Conservation (phyloP, 768 basidiomycete genomes). For the Termitomyces sp. region DNA sequence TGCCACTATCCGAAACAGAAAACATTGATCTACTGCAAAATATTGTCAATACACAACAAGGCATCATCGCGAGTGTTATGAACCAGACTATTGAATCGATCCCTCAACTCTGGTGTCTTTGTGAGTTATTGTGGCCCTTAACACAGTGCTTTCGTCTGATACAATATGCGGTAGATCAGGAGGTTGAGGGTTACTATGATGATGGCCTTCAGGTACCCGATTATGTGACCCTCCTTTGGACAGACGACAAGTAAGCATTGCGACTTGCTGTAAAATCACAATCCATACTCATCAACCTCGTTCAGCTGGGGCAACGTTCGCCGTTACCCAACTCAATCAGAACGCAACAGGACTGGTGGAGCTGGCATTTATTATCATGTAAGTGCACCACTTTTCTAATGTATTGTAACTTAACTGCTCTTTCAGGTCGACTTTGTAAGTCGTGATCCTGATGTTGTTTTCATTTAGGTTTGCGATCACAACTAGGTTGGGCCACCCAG, state of each 20-base stretch:
- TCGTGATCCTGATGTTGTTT: not conserved
- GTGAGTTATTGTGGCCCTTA: constrained; percentile 25
- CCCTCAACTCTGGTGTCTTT: constrained; percentile 66
- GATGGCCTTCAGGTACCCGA: constrained; percentile 58
- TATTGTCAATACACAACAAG: constrained; percentile 56
- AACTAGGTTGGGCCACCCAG: constrained; percentile 55
- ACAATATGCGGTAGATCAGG: constrained; percentile 34
- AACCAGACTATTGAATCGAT: constrained; percentile 40
- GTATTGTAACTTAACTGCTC: not conserved
- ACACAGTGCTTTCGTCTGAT: not conserved
- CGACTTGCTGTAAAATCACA: not conserved
- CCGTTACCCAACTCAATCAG: constrained; percentile 47
- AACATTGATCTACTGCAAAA: constrained; percentile 50
- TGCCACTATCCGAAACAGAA: constrained; percentile 47
- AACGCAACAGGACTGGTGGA: constrained; percentile 60
- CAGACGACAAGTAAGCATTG: constrained; percentile 59
- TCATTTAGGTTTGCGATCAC: not conserved
- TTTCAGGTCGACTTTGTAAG: constrained; percentile 44
- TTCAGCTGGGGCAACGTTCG: constrained; percentile 67
- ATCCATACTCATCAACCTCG: not conserved
- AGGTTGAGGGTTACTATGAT: constrained; percentile 66
- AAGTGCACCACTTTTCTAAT: constrained; percentile 12
- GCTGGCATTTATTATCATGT: constrained; percentile 72
- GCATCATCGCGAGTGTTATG: constrained; percentile 51
- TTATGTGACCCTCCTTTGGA: constrained; percentile 62